Evolutionary conservation across 352 stramenopile species (phyloP).

Genomic region (Globisporangium paddicum): DNA sequence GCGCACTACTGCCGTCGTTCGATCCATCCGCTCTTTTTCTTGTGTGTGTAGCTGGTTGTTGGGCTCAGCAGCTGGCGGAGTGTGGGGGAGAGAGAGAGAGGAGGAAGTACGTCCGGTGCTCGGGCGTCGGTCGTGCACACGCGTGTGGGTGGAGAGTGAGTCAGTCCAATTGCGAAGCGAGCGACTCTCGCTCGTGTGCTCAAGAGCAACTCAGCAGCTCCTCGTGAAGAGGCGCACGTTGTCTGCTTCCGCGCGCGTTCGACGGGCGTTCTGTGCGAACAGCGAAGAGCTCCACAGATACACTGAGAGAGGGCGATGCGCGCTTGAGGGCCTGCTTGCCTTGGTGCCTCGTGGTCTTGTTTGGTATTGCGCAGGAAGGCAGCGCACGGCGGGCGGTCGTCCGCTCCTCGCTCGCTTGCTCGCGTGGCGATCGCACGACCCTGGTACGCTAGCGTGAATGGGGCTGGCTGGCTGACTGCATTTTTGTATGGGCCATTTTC

Average conservation of each 20-base stretch:
- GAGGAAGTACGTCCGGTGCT: too few relatives aligned
- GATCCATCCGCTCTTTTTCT: slow-evolving; percentile 22
- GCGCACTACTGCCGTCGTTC: slow-evolving; percentile 42
- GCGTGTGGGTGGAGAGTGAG: too few relatives aligned
- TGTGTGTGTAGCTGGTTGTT: background rate
- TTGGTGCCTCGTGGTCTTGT: background rate
- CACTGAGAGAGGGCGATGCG: background rate
- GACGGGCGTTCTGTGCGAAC: background rate
- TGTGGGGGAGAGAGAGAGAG: too few relatives aligned
- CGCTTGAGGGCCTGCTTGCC: background rate
- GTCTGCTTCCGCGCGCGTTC: slow-evolving; percentile 3
- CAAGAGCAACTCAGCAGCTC: background rate
- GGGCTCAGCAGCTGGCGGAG: too few relatives aligned
- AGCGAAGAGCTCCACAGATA: too few relatives aligned
- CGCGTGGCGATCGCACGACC: slow-evolving; percentile 10
- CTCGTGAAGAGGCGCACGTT: background rate
- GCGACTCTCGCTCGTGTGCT: too few relatives aligned
- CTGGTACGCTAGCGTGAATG: too few relatives aligned
- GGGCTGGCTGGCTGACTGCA: background rate
- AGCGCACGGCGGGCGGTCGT: background rate
- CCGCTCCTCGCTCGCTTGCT: too few relatives aligned
- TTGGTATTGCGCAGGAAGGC: background rate
- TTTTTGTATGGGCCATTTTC: background rate
- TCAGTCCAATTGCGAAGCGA: too few relatives aligned
- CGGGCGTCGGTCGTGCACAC: too few relatives aligned